Percentiles rank a stretch among this genome's conserved stretches.
These are phyloP conservation scores for Chrysanthemum seticuspe DNA, from an alignment of 129 eudicot genomes.

Conservation along the genomic window DNA sequence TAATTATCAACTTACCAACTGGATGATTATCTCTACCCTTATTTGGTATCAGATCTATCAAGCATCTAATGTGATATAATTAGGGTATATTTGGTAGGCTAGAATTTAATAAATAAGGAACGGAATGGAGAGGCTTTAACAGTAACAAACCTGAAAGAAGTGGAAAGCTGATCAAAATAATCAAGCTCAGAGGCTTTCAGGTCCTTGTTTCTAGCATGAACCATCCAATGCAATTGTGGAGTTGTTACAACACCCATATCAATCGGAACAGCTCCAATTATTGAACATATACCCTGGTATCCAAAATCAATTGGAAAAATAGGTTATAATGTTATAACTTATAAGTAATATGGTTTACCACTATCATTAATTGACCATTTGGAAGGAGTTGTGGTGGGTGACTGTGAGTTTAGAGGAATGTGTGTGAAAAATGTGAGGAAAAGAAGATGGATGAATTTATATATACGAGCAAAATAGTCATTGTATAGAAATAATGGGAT, in stretches of 20 bases:
- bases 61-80: constrained; percentile 50
- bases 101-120: not conserved
- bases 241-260: constrained; percentile 83
- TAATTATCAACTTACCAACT: constrained; percentile 60
- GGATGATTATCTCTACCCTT: constrained; percentile 25
- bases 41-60: constrained; percentile 70
- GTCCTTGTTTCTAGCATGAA: constrained; percentile 70
- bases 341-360: not conserved
- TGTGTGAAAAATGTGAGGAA: no score
- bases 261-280: constrained; percentile 56
- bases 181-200: constrained; percentile 52
- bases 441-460: no score
- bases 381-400: no score
- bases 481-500: no score
- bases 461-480: no score
- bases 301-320: constrained; percentile 4
- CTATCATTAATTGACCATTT: no score
- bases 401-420: no score
- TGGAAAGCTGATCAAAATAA: constrained; percentile 58
- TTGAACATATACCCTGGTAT: constrained; percentile 70
- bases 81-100: not conserved
- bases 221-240: constrained; percentile 99
- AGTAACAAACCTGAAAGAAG: constrained; percentile 61
- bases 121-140: constrained; percentile 1
- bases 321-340: not conserved